These are phyloP conservation scores for Paramyrothecium roridum DNA, from an alignment of 2,329 filamentous ascomycete species.

Conservation along the genomic window DNA sequence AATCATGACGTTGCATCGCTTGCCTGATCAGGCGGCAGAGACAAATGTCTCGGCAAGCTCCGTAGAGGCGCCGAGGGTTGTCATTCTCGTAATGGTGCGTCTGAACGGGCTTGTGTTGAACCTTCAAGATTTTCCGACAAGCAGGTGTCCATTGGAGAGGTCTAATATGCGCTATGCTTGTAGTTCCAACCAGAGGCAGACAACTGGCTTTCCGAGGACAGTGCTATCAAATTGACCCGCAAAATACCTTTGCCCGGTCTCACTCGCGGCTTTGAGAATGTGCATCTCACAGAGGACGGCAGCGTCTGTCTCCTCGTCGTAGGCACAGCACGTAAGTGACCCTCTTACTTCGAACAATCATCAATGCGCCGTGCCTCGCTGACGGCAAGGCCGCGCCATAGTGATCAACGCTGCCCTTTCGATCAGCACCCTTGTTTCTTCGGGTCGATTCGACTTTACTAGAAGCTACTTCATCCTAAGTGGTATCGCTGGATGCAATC, in stretches of 20 bases:
- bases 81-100: too few species aligned
- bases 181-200: slow-evolving; percentile 2
- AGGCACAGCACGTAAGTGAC: slow-evolving; percentile 3
- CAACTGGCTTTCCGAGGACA: slow-evolving; percentile 1
- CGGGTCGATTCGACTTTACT: slow-evolving; percentile 6
- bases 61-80: too few species aligned
- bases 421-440: slow-evolving; percentile 4
- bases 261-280: slow-evolving; percentile 1
- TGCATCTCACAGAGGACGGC: not conserved
- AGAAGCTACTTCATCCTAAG: slow-evolving; percentile 12
- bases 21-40: too few species aligned
- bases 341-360: too few species aligned
- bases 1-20: too few species aligned
- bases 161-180: too few species aligned
- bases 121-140: too few species aligned
- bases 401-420: slow-evolving; percentile 13
- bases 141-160: too few species aligned
- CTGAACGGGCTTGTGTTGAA: too few species aligned
- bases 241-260: slow-evolving; percentile 3
- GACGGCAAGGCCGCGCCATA: not conserved
- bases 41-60: too few species aligned
- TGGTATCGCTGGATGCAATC: slow-evolving; percentile 12
- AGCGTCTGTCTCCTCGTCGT: slow-evolving; percentile 1
- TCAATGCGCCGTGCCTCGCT: too few species aligned
- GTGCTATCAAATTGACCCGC: not conserved